These are phyloP conservation scores for Medicago ruthenica DNA, from an alignment of 306 rosid genomes.

Conservation along the genomic window DNA sequence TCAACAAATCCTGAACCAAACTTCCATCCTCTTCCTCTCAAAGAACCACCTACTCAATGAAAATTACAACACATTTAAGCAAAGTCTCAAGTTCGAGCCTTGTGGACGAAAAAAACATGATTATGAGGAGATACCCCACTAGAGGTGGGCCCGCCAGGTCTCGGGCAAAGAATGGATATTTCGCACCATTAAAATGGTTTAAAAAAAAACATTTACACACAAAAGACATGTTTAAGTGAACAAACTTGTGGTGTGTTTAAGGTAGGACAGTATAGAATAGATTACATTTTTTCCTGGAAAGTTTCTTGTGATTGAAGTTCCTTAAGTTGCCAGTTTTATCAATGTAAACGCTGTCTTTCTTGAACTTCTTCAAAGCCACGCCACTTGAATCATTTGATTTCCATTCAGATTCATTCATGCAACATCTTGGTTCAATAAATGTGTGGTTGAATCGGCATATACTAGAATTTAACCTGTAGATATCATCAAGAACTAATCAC, in stretches of 20 bases:
- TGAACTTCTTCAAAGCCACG: slow-evolving; percentile 65
- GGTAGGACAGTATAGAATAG: background rate
- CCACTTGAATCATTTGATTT: slow-evolving; percentile 57
- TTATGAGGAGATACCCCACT: too few relatives aligned
- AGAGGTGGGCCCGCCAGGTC: too few relatives aligned
- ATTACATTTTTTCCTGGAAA: slow-evolving; percentile 83
- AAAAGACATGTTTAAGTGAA: slow-evolving; percentile 32
- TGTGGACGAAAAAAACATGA: too few relatives aligned
- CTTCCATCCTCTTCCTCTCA: slow-evolving; percentile 93
- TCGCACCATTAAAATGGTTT: too few relatives aligned
- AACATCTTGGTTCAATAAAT: slow-evolving; percentile 46
- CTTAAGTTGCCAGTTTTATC: slow-evolving; percentile 81
- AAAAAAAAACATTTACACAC: too few relatives aligned
- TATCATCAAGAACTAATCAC: background rate
- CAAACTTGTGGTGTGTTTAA: slow-evolving; percentile 18
- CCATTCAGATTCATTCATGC: slow-evolving; percentile 47
- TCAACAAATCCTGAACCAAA: slow-evolving; percentile 97
- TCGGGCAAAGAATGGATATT: too few relatives aligned
- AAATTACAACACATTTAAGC: too few relatives aligned
- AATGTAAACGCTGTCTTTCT: slow-evolving; percentile 71
- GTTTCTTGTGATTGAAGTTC: slow-evolving; percentile 80
- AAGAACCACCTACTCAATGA: slow-evolving; percentile 76
- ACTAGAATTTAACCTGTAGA: slow-evolving; percentile 45
- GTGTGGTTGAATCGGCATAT: slow-evolving; percentile 40
- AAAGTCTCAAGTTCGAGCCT: too few relatives aligned